Evolutionary conservation across 192 early-diverging fungal genomes (phyloP).

Genomic region (Podila verticillata): DNA sequence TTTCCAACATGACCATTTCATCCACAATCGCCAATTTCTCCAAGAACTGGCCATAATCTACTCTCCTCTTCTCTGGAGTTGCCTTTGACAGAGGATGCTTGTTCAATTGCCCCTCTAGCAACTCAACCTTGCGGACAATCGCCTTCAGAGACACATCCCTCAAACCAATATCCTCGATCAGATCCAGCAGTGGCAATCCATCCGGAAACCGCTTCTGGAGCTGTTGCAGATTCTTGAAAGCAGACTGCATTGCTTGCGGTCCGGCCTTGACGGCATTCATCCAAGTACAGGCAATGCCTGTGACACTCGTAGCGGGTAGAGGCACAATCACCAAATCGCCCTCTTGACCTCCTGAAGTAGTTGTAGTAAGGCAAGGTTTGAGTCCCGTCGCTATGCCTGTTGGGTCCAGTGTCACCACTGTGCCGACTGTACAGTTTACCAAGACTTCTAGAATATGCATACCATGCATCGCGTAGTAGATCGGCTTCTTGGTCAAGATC

Average conservation of each 20-base stretch:
- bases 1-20: slow-evolving; percentile 72
- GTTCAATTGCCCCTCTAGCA: slow-evolving; percentile 72
- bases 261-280: slow-evolving; percentile 60
- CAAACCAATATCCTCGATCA: slow-evolving; percentile 86
- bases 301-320: background rate
- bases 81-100: slow-evolving; percentile 64
- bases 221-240: slow-evolving; percentile 67
- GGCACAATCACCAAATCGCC: slow-evolving; percentile 1
- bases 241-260: slow-evolving; percentile 59
- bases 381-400: background rate
- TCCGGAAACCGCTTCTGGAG: slow-evolving; percentile 74
- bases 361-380: background rate
- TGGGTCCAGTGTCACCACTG: slow-evolving; percentile 51
- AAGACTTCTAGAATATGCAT: slow-evolving; percentile 82
- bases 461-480: background rate
- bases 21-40: slow-evolving; percentile 63
- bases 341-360: background rate
- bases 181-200: slow-evolving; percentile 84
- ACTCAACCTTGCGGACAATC: slow-evolving; percentile 64
- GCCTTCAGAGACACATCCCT: slow-evolving; percentile 75
- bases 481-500: slow-evolving; percentile 61
- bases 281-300: background rate
- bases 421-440: slow-evolving; percentile 73
- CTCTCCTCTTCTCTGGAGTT: slow-evolving; percentile 63
- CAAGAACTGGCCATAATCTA: slow-evolving; percentile 68